Percentiles rank a stretch among this genome's conserved stretches.
These are phyloP conservation scores for Ligustrum vulgare DNA, from an alignment of 257 asterid species.

Conservation along the genomic window DNA sequence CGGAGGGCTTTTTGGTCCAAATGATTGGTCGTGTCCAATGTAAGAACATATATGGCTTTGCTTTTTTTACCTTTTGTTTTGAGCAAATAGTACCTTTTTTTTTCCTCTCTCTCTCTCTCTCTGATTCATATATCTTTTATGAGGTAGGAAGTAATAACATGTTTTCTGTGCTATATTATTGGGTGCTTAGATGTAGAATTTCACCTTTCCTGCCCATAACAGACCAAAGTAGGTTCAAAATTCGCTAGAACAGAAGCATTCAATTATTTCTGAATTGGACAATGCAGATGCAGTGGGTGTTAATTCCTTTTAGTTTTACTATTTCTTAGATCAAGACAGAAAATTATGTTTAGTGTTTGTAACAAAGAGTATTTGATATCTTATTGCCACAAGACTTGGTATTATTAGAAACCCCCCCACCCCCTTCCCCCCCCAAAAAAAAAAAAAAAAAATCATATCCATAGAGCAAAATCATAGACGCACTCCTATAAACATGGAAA, in stretches of 20 bases:
- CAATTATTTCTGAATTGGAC: conserved; percentile 2
- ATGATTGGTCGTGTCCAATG: conserved; percentile 99
- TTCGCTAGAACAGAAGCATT: neutral
- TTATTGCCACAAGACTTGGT: neutral
- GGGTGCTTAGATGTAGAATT: neutral
- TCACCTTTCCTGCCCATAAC: neutral
- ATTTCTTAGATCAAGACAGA: neutral
- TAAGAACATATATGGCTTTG: conserved; percentile 35
- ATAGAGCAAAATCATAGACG: too few relatives aligned
- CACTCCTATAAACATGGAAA: too few relatives aligned
- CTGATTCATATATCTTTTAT: conserved; percentile 7
- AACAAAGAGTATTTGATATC: neutral
- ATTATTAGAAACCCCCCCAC: too few relatives aligned
- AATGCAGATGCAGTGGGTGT: neutral
- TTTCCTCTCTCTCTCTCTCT: too few relatives aligned
- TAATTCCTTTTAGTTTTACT: neutral
- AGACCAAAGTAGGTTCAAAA: too few relatives aligned
- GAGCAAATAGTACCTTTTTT: neutral
- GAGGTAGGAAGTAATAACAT: neutral
- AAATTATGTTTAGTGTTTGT: neutral
- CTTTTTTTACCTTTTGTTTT: neutral
- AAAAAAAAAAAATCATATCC: too few relatives aligned
- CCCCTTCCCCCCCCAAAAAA: too few relatives aligned
- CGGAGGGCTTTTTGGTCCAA: conserved; percentile 94
- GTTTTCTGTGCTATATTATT: neutral